phyloP scores from a whole-genome alignment of 805 yeast genomes.

The Nakazawaea wyomingensis region DNA sequence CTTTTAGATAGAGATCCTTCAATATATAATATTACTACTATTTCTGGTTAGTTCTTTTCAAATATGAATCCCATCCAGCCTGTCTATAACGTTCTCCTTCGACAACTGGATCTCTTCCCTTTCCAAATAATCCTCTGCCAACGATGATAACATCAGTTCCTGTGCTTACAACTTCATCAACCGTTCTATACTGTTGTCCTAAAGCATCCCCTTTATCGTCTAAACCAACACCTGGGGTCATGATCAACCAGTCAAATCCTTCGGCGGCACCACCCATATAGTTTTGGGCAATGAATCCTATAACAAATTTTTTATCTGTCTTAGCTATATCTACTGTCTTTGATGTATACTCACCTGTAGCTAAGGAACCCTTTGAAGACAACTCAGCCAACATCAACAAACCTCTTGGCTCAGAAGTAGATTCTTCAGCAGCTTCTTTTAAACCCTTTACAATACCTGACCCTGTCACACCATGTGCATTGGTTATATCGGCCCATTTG shows the following conservation, averaged over 20 bases:
- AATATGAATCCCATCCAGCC: conserved; percentile 95
- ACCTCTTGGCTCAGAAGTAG: conserved; percentile 77
- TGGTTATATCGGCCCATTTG: conserved; percentile 93
- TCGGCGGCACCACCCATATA: conserved; percentile 79
- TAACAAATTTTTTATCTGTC: conserved; percentile 80
- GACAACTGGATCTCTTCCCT: conserved; percentile 83
- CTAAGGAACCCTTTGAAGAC: conserved; percentile 89
- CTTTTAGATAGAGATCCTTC: too few species aligned
- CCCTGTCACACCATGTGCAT: conserved; percentile 97
- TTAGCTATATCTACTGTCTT: conserved; percentile 85
- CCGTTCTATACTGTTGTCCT: conserved; percentile 97
- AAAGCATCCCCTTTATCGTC: conserved; percentile 94
- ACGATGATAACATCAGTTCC: conserved; percentile 97
- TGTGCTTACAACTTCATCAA: conserved; percentile 69
- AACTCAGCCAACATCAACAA: conserved; percentile 92
- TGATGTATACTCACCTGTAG: conserved; percentile 84
- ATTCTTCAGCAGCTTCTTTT: conserved; percentile 59
- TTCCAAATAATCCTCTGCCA: conserved; percentile 95
- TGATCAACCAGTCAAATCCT: conserved; percentile 90
- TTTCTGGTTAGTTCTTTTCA: conserved; percentile 29
- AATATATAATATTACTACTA: conserved; percentile 9
- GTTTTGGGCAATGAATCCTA: conserved; percentile 94
- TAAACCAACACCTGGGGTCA: conserved; percentile 98
- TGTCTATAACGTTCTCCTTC: conserved; percentile 86
- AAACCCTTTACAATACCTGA: conserved; percentile 88